Percentiles rank a stretch among this genome's conserved stretches.
These are phyloP conservation scores for Trichoderma aggressivum DNA, from an alignment of 2,329 filamentous ascomycete genomes.

Conservation along the genomic window DNA sequence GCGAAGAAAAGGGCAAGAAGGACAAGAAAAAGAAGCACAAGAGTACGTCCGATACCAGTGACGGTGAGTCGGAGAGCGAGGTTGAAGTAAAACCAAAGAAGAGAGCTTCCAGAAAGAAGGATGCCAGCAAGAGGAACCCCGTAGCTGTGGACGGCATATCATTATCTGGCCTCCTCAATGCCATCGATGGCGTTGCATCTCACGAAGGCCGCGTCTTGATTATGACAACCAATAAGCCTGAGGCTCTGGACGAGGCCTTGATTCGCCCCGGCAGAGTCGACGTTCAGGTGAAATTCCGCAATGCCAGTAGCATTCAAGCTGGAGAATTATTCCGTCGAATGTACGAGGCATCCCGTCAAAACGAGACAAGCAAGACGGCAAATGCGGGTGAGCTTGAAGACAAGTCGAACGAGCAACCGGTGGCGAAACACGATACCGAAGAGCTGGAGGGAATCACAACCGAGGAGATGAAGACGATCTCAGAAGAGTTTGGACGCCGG, in stretches of 20 bases:
- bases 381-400: neutral
- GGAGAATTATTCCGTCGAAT: slow-evolving; percentile 58
- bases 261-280: slow-evolving; percentile 73
- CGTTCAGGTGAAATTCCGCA: slow-evolving; percentile 61
- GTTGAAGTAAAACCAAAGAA: slow-evolving; percentile 21
- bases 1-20: slow-evolving; percentile 22
- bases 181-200: slow-evolving; percentile 76
- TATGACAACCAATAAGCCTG: slow-evolving; percentile 77
- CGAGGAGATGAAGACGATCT: slow-evolving; percentile 44
- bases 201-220: slow-evolving; percentile 76
- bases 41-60: slow-evolving; percentile 24
- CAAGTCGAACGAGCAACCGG: neutral
- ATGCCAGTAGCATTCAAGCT: slow-evolving; percentile 53
- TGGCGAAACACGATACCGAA: slow-evolving; percentile 7
- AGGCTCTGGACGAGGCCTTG: slow-evolving; percentile 69
- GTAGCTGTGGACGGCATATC: slow-evolving; percentile 53
- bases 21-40: slow-evolving; percentile 28
- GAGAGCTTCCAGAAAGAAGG: slow-evolving; percentile 20
- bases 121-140: slow-evolving; percentile 17
- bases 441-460: slow-evolving; percentile 19
- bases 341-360: slow-evolving; percentile 46
- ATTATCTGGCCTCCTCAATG: slow-evolving; percentile 75
- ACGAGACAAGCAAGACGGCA: slow-evolving; percentile 8
- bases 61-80: slow-evolving; percentile 28
- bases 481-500: slow-evolving; percentile 47